Evolutionary conservation across 352 stramenopile species (phyloP).

Genomic region (Phytophthora megakarya): DNA sequence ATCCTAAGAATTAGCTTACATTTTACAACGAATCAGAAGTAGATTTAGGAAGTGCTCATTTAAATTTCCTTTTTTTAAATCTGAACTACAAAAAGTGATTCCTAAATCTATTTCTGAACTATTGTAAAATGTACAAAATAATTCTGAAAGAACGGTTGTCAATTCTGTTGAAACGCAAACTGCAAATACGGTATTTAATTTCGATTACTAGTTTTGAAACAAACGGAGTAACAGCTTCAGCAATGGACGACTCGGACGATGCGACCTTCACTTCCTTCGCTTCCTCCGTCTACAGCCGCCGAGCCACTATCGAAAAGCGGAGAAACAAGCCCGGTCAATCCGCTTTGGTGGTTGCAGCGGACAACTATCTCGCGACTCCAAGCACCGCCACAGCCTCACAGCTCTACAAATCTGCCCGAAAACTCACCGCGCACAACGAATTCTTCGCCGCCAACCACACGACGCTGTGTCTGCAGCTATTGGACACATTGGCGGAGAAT

Average conservation of each 20-base stretch:
- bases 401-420: constrained; percentile 54
- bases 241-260: constrained; percentile 56
- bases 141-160: too few species aligned
- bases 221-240: too few species aligned
- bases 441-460: constrained; percentile 57
- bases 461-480: constrained; percentile 51
- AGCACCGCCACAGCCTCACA: constrained; percentile 33
- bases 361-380: constrained; percentile 48
- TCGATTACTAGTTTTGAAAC: too few species aligned
- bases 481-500: constrained; percentile 67
- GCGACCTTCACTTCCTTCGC: constrained; percentile 44
- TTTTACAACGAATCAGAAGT: too few species aligned
- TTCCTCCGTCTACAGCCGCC: constrained; percentile 26
- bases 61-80: too few species aligned
- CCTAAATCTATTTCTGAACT: too few species aligned
- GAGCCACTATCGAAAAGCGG: constrained; percentile 21
- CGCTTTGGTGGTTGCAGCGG: constrained; percentile 39
- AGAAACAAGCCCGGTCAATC: constrained; percentile 32
- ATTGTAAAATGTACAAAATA: too few species aligned
- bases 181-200: too few species aligned
- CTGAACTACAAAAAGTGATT: too few species aligned
- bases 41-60: too few species aligned
- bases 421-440: constrained; percentile 39
- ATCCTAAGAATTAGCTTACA: too few species aligned
- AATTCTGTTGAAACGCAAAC: too few species aligned